Evolutionary conservation across 805 yeast genomes (phyloP).

Genomic region (Babjeviella inositovora): DNA sequence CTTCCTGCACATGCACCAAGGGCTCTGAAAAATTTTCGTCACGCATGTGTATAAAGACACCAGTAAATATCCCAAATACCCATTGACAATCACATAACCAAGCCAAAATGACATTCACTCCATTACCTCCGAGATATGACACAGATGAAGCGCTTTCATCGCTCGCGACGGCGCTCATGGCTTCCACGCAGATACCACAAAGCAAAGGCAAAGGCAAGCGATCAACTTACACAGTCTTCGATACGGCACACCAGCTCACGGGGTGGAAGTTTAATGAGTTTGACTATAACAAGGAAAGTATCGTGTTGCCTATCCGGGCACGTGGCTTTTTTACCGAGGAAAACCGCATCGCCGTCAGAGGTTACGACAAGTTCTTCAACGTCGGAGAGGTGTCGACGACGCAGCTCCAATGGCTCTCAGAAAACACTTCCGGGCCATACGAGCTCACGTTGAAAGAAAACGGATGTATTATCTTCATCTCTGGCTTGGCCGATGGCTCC

Average conservation of each 20-base stretch:
- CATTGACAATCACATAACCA: too few relatives aligned
- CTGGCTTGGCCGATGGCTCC: constrained; percentile 64
- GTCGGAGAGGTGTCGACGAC: constrained; percentile 47
- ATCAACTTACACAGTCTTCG: constrained; percentile 5
- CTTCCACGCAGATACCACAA: too few relatives aligned
- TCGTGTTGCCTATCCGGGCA: constrained; percentile 54
- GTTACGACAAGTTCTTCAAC: constrained; percentile 91
- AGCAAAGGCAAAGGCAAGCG: constrained; percentile 9
- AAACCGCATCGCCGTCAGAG: constrained; percentile 51
- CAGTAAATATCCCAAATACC: too few relatives aligned
- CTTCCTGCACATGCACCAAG: too few relatives aligned
- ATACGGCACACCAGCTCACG: constrained; percentile 2
- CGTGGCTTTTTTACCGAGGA: constrained; percentile 61
- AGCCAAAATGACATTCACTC: too few relatives aligned
- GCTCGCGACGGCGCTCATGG: too few relatives aligned
- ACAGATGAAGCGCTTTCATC: too few relatives aligned
- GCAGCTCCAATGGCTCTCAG: constrained; percentile 18
- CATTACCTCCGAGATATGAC: too few relatives aligned
- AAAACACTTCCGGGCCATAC: constrained; percentile 56
- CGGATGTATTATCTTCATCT: constrained; percentile 79
- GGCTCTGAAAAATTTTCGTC: too few relatives aligned
- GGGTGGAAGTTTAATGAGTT: constrained; percentile 85
- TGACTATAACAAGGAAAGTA: constrained; percentile 52
- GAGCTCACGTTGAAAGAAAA: constrained; percentile 74
- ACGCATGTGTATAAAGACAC: too few relatives aligned